Conservation (phyloP, 495 filamentous ascomycete species). For the Xylaria telfairii region DNA sequence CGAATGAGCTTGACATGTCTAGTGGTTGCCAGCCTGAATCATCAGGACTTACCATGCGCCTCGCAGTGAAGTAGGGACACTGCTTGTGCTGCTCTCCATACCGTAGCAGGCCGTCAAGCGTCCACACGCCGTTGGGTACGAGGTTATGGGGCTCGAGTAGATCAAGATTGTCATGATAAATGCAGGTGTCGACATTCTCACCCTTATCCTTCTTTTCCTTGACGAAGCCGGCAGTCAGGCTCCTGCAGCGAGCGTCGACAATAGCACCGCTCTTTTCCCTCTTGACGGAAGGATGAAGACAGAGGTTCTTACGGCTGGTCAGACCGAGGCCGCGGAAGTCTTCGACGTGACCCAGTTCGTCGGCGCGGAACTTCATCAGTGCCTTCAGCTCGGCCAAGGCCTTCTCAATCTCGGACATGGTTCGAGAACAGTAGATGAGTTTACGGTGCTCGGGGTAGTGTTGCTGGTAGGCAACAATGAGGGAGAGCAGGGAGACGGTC, state of each 20-base stretch:
- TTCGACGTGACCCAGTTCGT: constrained; percentile 85
- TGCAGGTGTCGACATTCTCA: constrained; percentile 90
- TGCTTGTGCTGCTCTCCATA: constrained; percentile 96
- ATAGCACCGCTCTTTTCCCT: constrained; percentile 92
- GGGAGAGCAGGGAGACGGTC: constrained; percentile 90
- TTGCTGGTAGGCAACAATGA: constrained; percentile 96
- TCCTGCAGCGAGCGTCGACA: constrained; percentile 93
- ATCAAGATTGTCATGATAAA: constrained; percentile 98
- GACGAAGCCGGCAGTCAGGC: constrained; percentile 94
- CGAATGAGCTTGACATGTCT: not conserved
- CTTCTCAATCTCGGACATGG: constrained; percentile 96
- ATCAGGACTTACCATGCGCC: constrained; percentile 80
- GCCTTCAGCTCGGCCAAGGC: constrained; percentile 89
- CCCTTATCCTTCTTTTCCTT: constrained; percentile 95
- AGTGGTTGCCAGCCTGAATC: not conserved
- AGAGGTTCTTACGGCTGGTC: constrained; percentile 96
- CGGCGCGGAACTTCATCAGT: constrained; percentile 89
- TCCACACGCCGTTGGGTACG: constrained; percentile 93
- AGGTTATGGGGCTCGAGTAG: constrained; percentile 92
- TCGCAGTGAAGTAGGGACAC: constrained; percentile 95
- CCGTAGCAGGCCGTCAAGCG: constrained; percentile 81
- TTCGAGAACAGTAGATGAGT: constrained; percentile 98
- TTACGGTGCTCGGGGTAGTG: constrained; percentile 90
- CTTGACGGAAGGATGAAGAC: constrained; percentile 93
- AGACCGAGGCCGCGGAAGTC: constrained; percentile 92